Percentiles rank a stretch among this genome's conserved stretches.
phyloP scores from a whole-genome alignment of 2,329 filamentous ascomycete species.

The Lasiodiplodia sp. region DNA sequence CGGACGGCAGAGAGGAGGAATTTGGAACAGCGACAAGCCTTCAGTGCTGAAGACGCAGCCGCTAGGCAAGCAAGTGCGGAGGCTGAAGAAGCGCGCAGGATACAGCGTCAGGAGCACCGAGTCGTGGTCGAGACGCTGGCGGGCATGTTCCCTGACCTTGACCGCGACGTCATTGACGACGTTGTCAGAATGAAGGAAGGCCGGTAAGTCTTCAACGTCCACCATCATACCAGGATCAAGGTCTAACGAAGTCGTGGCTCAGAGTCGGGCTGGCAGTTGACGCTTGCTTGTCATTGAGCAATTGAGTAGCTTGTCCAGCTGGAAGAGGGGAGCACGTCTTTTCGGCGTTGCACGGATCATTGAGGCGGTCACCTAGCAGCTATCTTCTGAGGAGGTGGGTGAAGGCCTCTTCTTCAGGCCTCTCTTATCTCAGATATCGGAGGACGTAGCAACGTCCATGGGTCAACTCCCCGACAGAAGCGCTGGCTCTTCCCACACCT shows the following conservation, averaged over 20 bases:
- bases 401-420: neutral
- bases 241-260: neutral
- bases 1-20: constrained; percentile 32
- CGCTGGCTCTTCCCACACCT: neutral
- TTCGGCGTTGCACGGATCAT: constrained; percentile 7
- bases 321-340: neutral
- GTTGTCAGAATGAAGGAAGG: constrained; percentile 96
- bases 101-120: constrained; percentile 83
- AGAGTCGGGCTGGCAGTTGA: constrained; percentile 57
- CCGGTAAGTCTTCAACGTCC: constrained; percentile 66
- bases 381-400: constrained; percentile 3
- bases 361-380: neutral
- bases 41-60: constrained; percentile 85
- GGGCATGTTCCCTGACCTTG: constrained; percentile 96
- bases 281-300: constrained; percentile 56
- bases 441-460: neutral
- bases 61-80: constrained; percentile 91
- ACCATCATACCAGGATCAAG: neutral
- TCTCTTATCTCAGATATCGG: neutral
- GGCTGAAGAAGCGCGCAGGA: constrained; percentile 81
- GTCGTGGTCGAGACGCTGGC: constrained; percentile 93
- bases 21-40: constrained; percentile 39
- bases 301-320: constrained; percentile 21
- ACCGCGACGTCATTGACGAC: constrained; percentile 93
- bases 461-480: neutral